Evolutionary conservation across 208 protist species (phyloP), one percentile per base, ranked within the genome.

Genomic region (Leishmania aethiopica): DNA sequence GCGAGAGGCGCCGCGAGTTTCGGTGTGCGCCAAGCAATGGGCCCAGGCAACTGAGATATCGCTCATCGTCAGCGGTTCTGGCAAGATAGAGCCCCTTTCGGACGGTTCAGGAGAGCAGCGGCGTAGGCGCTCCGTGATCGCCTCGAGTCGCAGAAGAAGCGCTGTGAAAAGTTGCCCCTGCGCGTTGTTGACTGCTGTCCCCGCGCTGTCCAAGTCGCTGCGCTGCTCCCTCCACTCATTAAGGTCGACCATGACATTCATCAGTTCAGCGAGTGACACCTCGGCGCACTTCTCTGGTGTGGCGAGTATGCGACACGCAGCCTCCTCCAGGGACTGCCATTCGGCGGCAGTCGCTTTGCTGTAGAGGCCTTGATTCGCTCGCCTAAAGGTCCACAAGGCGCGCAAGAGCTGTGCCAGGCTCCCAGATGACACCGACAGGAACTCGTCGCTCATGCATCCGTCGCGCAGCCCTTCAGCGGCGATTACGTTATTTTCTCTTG

Each of bases 401-500:
- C 72, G 73, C 59, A 88, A 64, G 19, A 84, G 72, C 59, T 80
- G 59, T 42, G 32, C 77, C 28, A 62, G n/a, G 47, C 45, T 55
- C 10, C 15, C 35, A 35, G 73, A 32, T 80, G 80, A 57, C 35
- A 57, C 37, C 0, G 82, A 42, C 1, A 67, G n/a, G 4, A 82
- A 37, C 40, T 85, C 82, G 17, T 49, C 28, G 1, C 51, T 62
- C 2, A 59, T 64, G 66, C 79, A 86, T 3, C 45, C 57, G 40
- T 82, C 83, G 3, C 83, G 73, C 49, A 86, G 32, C 3, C 73
- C 53, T n/a, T 62, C 51, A 17, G 53, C 73, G 17, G 35, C 47
- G n/a, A 47, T 35, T 7, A 57, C 28, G 13, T 32, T 62, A n/a
- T 28, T 28, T 74, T 74, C 25, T 17, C 45, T 55, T 22, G 22